Conservation (phyloP, 352 stramenopile genomes). For the Pythium grandisporangium region DNA sequence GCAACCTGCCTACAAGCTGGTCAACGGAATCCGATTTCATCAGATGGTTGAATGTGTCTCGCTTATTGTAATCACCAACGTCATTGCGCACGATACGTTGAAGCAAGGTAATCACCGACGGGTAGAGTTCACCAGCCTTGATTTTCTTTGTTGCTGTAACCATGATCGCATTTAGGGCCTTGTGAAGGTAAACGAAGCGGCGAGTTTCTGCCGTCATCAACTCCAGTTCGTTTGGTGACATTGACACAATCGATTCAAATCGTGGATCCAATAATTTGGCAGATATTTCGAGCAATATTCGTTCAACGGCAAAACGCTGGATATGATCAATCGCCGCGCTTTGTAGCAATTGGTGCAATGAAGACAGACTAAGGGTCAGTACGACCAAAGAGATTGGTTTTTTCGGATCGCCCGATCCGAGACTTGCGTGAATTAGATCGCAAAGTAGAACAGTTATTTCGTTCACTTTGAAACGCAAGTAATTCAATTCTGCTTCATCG, state of each 20-base stretch:
- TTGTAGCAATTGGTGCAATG: conserved; percentile 48
- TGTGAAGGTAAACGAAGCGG: conserved; percentile 57
- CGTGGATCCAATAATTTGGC: conserved; percentile 66
- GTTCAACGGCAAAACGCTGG: conserved; percentile 68
- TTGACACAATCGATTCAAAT: conserved; percentile 45
- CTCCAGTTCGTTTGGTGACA: conserved; percentile 26
- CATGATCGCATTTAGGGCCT: conserved; percentile 58
- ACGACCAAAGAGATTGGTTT: conserved; percentile 63
- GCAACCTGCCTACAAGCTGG: conserved; percentile 61
- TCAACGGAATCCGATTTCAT: conserved; percentile 72
- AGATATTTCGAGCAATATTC: conserved; percentile 63
- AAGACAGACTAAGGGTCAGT: conserved; percentile 64
- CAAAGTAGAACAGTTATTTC: conserved; percentile 69
- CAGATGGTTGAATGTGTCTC: conserved; percentile 58
- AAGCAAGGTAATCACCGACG: conserved; percentile 68
- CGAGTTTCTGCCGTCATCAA: conserved; percentile 5
- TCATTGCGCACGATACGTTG: conserved; percentile 76
- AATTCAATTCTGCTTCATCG: conserved; percentile 45
- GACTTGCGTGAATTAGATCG: conserved; percentile 64
- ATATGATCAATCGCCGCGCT: conserved; percentile 49
- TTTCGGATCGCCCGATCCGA: conserved; percentile 44
- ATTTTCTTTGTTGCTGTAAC: conserved; percentile 43
- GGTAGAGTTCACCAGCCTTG: conserved; percentile 61
- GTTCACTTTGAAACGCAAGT: conserved; percentile 70
- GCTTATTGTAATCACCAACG: conserved; percentile 70